Base-by-base conservation (phyloP, 352 stramenopile species). In the Globisporangium sylvaticum region DNA sequence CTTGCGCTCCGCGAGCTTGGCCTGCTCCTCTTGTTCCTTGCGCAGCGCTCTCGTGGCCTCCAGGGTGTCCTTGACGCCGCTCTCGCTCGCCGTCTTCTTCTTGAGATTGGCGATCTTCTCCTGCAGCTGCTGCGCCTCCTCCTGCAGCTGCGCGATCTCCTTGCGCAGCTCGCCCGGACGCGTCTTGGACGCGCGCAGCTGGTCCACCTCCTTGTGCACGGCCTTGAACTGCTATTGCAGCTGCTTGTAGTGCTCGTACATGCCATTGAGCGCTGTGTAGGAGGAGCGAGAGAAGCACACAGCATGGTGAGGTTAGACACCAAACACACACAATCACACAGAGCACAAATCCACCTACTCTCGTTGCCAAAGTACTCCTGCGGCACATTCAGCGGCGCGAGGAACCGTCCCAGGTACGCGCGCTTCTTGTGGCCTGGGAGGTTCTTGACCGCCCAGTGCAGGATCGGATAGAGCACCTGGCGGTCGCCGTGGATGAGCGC, bases 21-120 rank as follows among this genome's bases (percentile, higher is more conserved):
- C 88, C 58, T 98, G 90, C 58, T 98, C 91, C 76, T 98, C 96
- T 73, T 98, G 95, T 67, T 96, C 90, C 66, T 98, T 91, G 20
- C 96, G 89, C 56, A 99, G 74, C 10, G 85, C 76, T 66, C 86
- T 97, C 27, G 94, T 98, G 44, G 90, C 91, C 44, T 92, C 84
- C 25, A 98, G 72, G 20, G 98, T 87, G n/a, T 92, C 90, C 52
- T 94, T 80, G 60, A 98, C 98, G 27, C 87, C 85, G 37, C 70
- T 74, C 64, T 95, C 84, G 59, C 79, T 80, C 29, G 80, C 78
- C 27, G 90, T 96, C 65, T 93, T 95, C 74, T 92, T 95, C 65
- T 96, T 92, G 25, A 98, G 75, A 34, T 91, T 83, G 7, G 75
- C 79, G 58, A 98, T 98, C 67, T 97, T 97, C 37, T 98, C 90